Conservation (phyloP, 2,329 filamentous ascomycete species). For the Fusarium paranaense region DNA sequence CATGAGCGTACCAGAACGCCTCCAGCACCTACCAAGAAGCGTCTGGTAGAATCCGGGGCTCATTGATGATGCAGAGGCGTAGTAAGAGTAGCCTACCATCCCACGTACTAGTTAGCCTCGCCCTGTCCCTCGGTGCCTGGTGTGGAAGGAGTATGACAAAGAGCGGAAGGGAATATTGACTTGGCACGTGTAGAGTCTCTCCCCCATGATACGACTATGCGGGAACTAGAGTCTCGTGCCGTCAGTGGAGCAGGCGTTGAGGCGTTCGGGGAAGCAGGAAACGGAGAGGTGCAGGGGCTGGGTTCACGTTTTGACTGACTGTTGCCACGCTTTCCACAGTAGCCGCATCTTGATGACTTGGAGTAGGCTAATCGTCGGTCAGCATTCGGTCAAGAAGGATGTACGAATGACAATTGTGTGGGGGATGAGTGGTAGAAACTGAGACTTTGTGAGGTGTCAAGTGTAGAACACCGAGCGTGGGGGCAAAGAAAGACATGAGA, state of each 20-base stretch:
- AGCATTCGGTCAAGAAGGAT: constrained; percentile 26
- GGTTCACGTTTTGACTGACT: constrained; percentile 63
- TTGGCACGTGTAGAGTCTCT: constrained; percentile 7
- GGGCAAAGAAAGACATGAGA: constrained; percentile 12
- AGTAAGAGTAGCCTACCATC: constrained; percentile 77
- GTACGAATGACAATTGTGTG: constrained; percentile 30
- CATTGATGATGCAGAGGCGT: constrained; percentile 71
- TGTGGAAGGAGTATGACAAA: constrained; percentile 2
- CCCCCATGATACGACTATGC: constrained; percentile 12
- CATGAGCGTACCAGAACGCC: constrained; percentile 76
- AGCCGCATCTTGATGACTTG: constrained; percentile 64
- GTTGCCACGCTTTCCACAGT: constrained; percentile 61
- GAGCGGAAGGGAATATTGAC: background rate
- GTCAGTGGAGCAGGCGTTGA: constrained; percentile 12
- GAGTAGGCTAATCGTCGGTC: constrained; percentile 58
- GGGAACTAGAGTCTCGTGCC: constrained; percentile 7
- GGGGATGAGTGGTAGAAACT: constrained; percentile 34
- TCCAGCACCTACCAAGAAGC: constrained; percentile 81
- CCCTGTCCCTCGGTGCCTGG: constrained; percentile 1
- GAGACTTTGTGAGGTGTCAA: constrained; percentile 22
- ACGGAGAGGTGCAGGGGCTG: constrained; percentile 15
- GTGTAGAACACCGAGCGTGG: constrained; percentile 20
- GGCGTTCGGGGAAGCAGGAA: background rate
- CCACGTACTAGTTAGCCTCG: constrained; percentile 39
- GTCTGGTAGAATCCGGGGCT: constrained; percentile 76